Base-by-base conservation (phyloP, 805 yeast genomes). In the Yarrowia porcina region DNA sequence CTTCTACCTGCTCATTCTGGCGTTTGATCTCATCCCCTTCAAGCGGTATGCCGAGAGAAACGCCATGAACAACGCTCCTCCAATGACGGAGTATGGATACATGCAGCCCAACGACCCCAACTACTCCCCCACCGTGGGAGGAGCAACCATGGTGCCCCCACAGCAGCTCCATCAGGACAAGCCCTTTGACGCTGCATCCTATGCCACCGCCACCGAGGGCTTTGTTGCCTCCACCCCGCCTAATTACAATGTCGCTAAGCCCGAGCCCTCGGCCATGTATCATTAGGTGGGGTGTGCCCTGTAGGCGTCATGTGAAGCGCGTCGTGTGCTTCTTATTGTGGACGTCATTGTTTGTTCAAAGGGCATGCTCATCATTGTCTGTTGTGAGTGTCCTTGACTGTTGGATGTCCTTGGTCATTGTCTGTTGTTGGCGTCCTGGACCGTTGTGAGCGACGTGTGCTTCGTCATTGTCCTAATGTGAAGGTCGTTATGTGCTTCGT, bases 21-120 rank as follows among this genome's bases (percentile, higher is more conserved):
- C 88, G 1, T 79, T 82, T 65, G 97, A 93, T 71, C 79, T 91
- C 67, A 80, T 81, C 68, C 87, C 90, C 44, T 56, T 56, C 39
- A 56, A 56, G 49, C 61, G 61, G 20, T 56, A 56, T 39, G 38
- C 28, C 21, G 38, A 56, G 49, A 35, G 61, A 56, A 56, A 56
- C 23, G 20, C 36, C 30, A 27, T 28, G 23, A 28, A 12, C 17
- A 45, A 10, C n/a, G 49, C 49, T 2, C 61, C 61, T 11, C 61
- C 61, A 7, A 38, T 30, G 39, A 4, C 36, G 30, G 49, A 56
- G 30, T 49, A 49, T 18, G 21, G n/a, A 8, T 49, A 49, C 56
- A 32, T 49, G 56, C 56, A 47, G 38, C 56, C 56, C 11, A 49
- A 49, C 30, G 56, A 32, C 1, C 56, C 56, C 8, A 21, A 12